These are phyloP conservation scores for Hebeloma cylindrosporum DNA, from an alignment of 768 basidiomycete genomes.

Conservation along the genomic window DNA sequence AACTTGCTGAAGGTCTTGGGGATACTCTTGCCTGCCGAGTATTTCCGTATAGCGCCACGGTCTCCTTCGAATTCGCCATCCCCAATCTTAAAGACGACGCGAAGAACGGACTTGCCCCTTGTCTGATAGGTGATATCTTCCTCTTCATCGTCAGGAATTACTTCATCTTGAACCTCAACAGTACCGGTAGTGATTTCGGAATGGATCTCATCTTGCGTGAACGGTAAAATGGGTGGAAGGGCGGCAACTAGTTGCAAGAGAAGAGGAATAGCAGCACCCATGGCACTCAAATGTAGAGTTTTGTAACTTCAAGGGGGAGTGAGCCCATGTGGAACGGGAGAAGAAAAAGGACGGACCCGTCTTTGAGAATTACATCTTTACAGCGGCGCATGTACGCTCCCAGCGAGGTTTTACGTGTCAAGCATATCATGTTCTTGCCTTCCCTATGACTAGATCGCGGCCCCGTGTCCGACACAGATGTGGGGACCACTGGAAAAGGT, in stretches of 20 bases:
- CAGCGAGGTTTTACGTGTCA: constrained; percentile 74
- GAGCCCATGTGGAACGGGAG: neutral
- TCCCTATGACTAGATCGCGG: constrained; percentile 77
- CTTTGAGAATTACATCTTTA: constrained; percentile 66
- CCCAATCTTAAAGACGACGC: constrained; percentile 59
- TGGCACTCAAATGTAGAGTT: constrained; percentile 71
- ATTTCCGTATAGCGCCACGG: constrained; percentile 25
- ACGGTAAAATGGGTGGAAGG: constrained; percentile 73
- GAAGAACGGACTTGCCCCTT: constrained; percentile 70
- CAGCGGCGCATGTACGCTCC: constrained; percentile 77
- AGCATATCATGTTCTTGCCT: constrained; percentile 78
- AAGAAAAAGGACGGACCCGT: constrained; percentile 52
- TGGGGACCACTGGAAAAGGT: constrained; percentile 74
- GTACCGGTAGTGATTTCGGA: constrained; percentile 68
- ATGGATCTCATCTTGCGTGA: constrained; percentile 57
- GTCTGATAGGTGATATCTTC: constrained; percentile 66
- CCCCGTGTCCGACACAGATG: constrained; percentile 76
- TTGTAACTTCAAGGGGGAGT: constrained; percentile 52
- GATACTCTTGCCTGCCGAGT: constrained; percentile 24
- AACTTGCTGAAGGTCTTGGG: constrained; percentile 14
- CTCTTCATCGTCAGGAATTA: constrained; percentile 72
- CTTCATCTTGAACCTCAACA: constrained; percentile 74
- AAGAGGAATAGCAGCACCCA: constrained; percentile 90
- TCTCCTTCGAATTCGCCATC: constrained; percentile 55
- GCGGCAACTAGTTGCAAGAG: constrained; percentile 69